These are phyloP conservation scores for Neurospora sp. DNA, from an alignment of 495 filamentous ascomycete species.

Conservation along the genomic window DNA sequence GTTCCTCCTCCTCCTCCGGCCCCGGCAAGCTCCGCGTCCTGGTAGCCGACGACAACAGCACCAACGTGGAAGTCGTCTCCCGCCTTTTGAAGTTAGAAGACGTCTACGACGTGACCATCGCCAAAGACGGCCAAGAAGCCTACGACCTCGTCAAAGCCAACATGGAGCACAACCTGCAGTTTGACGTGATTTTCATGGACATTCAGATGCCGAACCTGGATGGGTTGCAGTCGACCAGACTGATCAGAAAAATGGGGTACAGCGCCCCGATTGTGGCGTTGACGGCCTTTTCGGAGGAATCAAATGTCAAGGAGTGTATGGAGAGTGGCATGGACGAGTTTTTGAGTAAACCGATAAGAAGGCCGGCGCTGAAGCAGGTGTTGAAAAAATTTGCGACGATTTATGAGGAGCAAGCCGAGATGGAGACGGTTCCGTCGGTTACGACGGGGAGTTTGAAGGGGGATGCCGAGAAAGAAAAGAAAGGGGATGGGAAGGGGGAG, in stretches of 20 bases:
- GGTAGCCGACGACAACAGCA: conserved; percentile 90
- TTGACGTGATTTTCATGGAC: conserved; percentile 90
- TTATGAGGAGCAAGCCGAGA: conserved; percentile 40
- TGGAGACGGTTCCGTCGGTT: conserved; percentile 16
- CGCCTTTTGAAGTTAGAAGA: conserved; percentile 47
- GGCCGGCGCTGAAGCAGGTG: conserved; percentile 77
- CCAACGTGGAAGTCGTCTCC: conserved; percentile 87
- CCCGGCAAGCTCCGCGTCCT: conserved; percentile 65
- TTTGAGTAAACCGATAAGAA: conserved; percentile 68
- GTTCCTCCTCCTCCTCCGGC: conserved; percentile 13
- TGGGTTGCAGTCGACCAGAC: conserved; percentile 75
- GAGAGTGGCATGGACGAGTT: conserved; percentile 68
- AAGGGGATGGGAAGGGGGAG: not conserved
- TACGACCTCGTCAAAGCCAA: conserved; percentile 73
- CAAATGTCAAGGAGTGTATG: conserved; percentile 78
- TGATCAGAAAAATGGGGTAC: conserved; percentile 82
- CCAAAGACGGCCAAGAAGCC: conserved; percentile 84
- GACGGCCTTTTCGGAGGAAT: conserved; percentile 83
- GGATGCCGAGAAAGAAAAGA: not conserved
- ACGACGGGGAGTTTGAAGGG: not conserved
- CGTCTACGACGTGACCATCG: conserved; percentile 62
- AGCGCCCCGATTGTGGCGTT: conserved; percentile 83
- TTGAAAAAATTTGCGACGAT: conserved; percentile 56
- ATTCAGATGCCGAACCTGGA: conserved; percentile 93
- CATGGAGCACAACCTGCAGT: conserved; percentile 61